Base-by-base conservation (phyloP, 495 filamentous ascomycete species). In the Lepraria neglecta region DNA sequence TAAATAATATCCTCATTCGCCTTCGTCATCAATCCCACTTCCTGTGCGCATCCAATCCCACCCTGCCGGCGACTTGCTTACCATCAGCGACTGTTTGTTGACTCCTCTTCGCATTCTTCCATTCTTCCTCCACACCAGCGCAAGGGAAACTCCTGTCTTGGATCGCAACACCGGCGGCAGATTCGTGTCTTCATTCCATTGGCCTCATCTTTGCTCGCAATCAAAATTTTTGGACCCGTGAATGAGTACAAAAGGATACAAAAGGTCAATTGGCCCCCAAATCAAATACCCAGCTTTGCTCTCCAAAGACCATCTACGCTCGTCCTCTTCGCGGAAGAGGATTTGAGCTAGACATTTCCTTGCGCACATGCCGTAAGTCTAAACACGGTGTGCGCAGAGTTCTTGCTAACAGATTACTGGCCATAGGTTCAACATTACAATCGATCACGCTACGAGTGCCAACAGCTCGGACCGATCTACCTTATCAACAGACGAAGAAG, bases 381-480 rank as follows among this genome's bases (percentile, higher is more conserved):
- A 24, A 40, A 38, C 51, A 19, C 19, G 7, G 31, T 59, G 38
- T 43, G 7, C 31, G 27, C 44, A 38, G 40, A 35, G 30, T 3
- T 9, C 17, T 42, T 58, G 42, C 54, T 59, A 44, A 60, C 31
- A 57, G 40, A 63, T 46, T 56, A 31, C 33, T 46, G 60, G 33
- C 30, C 43, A 38, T 63, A 82, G 80, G 72, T 72, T 77, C 71
- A 78, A 76, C 66, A 80, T 82, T 59, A 76, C 71, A 12, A 79
- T 82, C 66, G 75, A 71, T 61, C 71, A 71, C 64, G 69, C 69
- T 65, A 62, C 64, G 11, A 64, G 62, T 62, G 61, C 57, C 46
- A 43, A 66, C 31, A 40, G 62, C 38, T 70, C 68, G 53, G 61
- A 31, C 68, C 68, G 3, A 67, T 58, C 45, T 72, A 68, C 30